Conservation (phyloP, 257 asterid species). For the Gardenia jasminoides region DNA sequence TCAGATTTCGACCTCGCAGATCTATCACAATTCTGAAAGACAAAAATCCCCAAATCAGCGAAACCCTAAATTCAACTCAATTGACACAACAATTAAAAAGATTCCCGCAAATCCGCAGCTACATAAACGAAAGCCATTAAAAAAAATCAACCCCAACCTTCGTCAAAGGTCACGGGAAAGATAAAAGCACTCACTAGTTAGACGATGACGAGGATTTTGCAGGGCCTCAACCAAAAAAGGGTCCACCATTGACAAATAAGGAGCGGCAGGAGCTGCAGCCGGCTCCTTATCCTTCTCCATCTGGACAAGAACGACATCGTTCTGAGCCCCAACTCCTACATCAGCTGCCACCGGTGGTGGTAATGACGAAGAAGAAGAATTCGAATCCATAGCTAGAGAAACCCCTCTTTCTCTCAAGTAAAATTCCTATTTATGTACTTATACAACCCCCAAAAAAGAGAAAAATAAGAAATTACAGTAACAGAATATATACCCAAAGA, state of each 20-base stretch:
- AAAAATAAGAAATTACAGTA: not conserved
- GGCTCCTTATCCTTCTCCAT: conserved; percentile 27
- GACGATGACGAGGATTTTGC: conserved; percentile 97
- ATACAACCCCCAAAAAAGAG: not conserved
- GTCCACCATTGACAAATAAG: conserved; percentile 68
- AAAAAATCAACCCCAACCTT: not conserved
- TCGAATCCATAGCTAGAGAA: conserved; percentile 22
- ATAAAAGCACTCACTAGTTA: conserved; percentile 56
- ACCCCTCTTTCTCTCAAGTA: conserved; percentile 8
- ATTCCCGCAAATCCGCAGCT: not conserved
- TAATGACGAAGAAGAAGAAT: conserved; percentile 9
- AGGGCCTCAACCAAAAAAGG: conserved; percentile 96
- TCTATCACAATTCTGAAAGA: not conserved
- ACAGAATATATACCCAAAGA: conserved; percentile 4
- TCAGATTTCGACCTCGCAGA: not conserved
- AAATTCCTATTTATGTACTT: not conserved
- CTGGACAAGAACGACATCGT: conserved; percentile 31
- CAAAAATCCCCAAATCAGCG: not conserved
- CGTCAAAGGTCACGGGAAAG: not conserved
- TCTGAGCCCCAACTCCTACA: conserved; percentile 10
- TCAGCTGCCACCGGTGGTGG: not conserved
- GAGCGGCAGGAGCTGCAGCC: conserved; percentile 12
- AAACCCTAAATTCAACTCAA: not conserved
- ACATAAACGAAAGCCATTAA: not conserved
- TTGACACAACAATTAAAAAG: not conserved